Conservation (phyloP, 2,329 filamentous ascomycete genomes). For the Pyrenochaeta sp. region DNA sequence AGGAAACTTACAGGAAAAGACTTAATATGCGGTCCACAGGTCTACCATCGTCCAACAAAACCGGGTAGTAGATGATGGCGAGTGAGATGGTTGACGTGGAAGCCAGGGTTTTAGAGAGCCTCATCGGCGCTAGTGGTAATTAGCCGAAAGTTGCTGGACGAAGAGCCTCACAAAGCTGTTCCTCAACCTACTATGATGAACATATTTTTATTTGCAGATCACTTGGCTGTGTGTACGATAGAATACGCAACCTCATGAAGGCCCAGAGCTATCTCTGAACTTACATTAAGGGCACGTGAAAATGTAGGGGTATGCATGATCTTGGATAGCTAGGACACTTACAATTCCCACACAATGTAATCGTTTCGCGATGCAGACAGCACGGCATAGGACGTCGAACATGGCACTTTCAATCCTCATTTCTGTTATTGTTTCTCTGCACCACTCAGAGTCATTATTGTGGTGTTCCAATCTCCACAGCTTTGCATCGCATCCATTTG, state of each 20-base stretch:
- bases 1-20: constrained; percentile 1
- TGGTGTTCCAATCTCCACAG: constrained; percentile 44
- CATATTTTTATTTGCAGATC: too few species aligned
- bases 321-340: too few species aligned
- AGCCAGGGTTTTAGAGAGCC: constrained; percentile 31
- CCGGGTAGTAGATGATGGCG: neutral
- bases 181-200: too few species aligned
- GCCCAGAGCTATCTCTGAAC: too few species aligned
- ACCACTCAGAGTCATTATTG: constrained; percentile 43
- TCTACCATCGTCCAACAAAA: constrained; percentile 19
- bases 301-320: too few species aligned
- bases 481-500: constrained; percentile 28
- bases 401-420: constrained; percentile 10
- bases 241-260: too few species aligned
- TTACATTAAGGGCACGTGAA: too few species aligned
- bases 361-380: neutral
- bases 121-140: constrained; percentile 39
- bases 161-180: constrained; percentile 2
- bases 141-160: constrained; percentile 19
- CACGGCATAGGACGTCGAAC: neutral
- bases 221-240: too few species aligned
- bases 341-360: too few species aligned
- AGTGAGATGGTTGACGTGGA: constrained; percentile 42
- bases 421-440: constrained; percentile 41
- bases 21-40: neutral